phyloP scores from a whole-genome alignment of 805 yeast genomes.

The Kuraishia piskuri region DNA sequence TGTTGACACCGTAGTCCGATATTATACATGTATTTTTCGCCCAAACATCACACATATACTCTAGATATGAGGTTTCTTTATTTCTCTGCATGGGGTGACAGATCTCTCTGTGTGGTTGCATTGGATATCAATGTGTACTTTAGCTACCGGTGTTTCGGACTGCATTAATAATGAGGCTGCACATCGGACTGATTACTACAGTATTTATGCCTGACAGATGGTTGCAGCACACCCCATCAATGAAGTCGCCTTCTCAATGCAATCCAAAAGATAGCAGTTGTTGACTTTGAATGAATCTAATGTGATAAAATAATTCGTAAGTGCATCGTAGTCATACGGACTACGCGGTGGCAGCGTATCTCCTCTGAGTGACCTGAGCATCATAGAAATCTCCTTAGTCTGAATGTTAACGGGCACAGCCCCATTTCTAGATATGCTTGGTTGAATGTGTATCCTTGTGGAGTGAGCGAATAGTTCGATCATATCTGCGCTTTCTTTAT shows the following conservation, averaged over 20 bases:
- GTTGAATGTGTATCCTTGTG: neutral
- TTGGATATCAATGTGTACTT: too few species aligned
- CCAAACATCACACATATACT: too few species aligned
- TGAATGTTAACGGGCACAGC: neutral
- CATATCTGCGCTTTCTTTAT: neutral
- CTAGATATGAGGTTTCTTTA: too few species aligned
- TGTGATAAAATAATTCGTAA: constrained; percentile 14
- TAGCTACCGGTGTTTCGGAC: neutral
- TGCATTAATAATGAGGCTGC: neutral
- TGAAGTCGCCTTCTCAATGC: constrained; percentile 4
- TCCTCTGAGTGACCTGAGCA: constrained; percentile 14
- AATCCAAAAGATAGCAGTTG: constrained; percentile 13
- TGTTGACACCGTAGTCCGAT: too few species aligned
- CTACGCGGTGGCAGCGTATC: constrained; percentile 15
- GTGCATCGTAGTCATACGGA: constrained; percentile 18
- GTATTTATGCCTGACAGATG: too few species aligned
- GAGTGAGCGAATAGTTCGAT: neutral
- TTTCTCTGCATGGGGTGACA: neutral
- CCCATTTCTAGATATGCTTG: neutral
- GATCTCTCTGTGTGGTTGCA: too few species aligned
- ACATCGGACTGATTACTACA: neutral
- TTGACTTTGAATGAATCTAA: constrained; percentile 14
- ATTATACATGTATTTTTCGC: too few species aligned
- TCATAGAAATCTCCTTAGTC: constrained; percentile 5
- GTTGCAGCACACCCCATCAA: too few species aligned